These are phyloP conservation scores for Alternaria sp. DNA, from an alignment of 2,329 filamentous ascomycete genomes.

Conservation along the genomic window DNA sequence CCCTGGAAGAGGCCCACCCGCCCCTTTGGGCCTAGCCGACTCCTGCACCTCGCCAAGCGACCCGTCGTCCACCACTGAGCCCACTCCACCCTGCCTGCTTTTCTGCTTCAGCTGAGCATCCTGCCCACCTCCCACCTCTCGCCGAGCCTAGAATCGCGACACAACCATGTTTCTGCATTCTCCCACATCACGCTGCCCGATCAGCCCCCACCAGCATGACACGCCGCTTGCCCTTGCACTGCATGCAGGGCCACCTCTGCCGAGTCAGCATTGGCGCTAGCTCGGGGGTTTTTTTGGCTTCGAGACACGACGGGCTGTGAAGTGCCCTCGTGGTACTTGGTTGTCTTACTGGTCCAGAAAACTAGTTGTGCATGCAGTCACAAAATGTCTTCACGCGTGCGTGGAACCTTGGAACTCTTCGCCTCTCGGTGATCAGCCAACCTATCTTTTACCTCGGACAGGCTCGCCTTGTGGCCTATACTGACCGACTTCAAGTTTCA, in stretches of 20 bases:
- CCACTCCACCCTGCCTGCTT: conserved; percentile 6
- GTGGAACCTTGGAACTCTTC: background rate
- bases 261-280: conserved; percentile 5
- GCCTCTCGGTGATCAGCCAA: conserved; percentile 2
- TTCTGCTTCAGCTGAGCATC: conserved; percentile 5
- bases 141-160: background rate
- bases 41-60: conserved; percentile 6
- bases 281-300: background rate
- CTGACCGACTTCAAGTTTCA: background rate
- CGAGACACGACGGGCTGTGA: background rate
- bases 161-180: background rate
- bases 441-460: background rate
- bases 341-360: background rate
- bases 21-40: conserved; percentile 1
- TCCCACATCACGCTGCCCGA: background rate
- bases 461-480: conserved; percentile 3
- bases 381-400: background rate
- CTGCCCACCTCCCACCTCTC: background rate
- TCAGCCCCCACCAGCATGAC: background rate
- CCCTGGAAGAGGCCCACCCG: conserved; percentile 1
- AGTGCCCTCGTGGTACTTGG: background rate
- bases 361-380: background rate
- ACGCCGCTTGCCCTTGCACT: background rate
- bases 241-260: background rate
- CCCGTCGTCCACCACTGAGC: background rate